phyloP scores from a whole-genome alignment of 2,329 filamentous ascomycete species.

The Dactylonectria estremocensis region DNA sequence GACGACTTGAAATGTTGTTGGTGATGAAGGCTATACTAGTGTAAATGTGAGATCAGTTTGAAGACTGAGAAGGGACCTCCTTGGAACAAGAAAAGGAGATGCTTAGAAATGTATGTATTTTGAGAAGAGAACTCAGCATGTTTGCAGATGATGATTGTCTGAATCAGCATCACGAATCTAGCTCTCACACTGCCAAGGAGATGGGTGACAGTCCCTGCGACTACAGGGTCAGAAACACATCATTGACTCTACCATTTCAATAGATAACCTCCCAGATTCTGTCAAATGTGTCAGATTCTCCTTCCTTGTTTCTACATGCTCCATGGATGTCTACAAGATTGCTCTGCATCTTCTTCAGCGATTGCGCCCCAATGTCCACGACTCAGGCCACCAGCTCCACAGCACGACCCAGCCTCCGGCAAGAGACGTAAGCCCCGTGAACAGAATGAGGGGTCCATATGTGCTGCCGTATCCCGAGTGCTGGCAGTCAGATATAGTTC shows the following conservation, averaged over 20 bases:
- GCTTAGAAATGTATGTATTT: conserved; percentile 2
- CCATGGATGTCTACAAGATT: background rate
- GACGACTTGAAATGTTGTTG: conserved; percentile 1
- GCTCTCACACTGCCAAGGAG: conserved; percentile 3
- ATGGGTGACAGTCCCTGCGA: conserved; percentile 1
- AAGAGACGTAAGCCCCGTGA: conserved; percentile 4
- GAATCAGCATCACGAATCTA: conserved; percentile 3
- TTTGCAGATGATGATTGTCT: background rate
- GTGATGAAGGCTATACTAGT: conserved; percentile 1
- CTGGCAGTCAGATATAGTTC: conserved; percentile 8
- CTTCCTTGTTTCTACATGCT: background rate
- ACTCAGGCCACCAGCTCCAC: conserved; percentile 3
- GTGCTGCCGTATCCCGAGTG: background rate
- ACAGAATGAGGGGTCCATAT: conserved; percentile 4
- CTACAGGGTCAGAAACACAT: conserved; percentile 3
- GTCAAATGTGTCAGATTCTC: background rate
- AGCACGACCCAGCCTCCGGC: conserved; percentile 1
- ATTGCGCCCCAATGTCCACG: conserved; percentile 3
- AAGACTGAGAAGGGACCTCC: background rate
- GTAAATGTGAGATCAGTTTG: background rate
- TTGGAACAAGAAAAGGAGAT: background rate
- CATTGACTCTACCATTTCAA: background rate
- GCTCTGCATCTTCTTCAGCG: conserved; percentile 2
- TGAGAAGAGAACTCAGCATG: background rate
- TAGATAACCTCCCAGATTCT: background rate